Conservation (phyloP, 345 rosid genomes). For the Passiflora organensis region DNA sequence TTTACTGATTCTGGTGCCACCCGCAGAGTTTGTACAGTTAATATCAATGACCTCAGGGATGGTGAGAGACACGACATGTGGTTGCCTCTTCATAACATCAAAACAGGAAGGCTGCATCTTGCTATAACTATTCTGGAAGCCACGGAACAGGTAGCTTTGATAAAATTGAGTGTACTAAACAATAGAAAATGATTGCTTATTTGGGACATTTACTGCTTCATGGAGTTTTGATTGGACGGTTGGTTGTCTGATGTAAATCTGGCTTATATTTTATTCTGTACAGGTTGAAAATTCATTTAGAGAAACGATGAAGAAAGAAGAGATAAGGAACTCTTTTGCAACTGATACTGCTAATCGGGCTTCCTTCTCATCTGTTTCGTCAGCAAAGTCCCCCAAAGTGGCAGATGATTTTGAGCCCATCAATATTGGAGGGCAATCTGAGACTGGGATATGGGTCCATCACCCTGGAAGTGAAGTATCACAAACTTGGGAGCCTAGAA, state of each 20-base stretch:
- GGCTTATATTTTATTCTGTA: constrained; percentile 31
- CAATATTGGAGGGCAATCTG: constrained; percentile 59
- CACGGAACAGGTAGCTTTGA: constrained; percentile 42
- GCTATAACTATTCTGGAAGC: constrained; percentile 62
- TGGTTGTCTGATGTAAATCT: constrained; percentile 7
- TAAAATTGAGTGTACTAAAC: too few species aligned
- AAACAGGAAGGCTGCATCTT: constrained; percentile 77
- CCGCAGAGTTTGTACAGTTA: constrained; percentile 55
- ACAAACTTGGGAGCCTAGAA: constrained; percentile 82
- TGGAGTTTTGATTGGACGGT: neutral
- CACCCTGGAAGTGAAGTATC: constrained; percentile 76
- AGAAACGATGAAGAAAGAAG: constrained; percentile 30
- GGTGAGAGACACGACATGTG: constrained; percentile 85
- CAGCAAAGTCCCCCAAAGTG: constrained; percentile 44
- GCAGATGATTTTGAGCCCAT: constrained; percentile 70
- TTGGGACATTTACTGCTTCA: neutral
- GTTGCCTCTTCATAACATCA: constrained; percentile 74
- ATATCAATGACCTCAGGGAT: constrained; percentile 54
- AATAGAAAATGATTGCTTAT: neutral
- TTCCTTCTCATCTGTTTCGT: constrained; percentile 43
- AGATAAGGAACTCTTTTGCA: constrained; percentile 35
- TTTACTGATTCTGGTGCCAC: constrained; percentile 11
- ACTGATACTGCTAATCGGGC: constrained; percentile 25
- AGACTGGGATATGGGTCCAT: constrained; percentile 83
- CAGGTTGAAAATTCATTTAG: constrained; percentile 23